Percentiles rank a stretch among this genome's conserved stretches.
phyloP scores from a whole-genome alignment of 2,329 filamentous ascomycete species.

The Harringtonia aguacate region DNA sequence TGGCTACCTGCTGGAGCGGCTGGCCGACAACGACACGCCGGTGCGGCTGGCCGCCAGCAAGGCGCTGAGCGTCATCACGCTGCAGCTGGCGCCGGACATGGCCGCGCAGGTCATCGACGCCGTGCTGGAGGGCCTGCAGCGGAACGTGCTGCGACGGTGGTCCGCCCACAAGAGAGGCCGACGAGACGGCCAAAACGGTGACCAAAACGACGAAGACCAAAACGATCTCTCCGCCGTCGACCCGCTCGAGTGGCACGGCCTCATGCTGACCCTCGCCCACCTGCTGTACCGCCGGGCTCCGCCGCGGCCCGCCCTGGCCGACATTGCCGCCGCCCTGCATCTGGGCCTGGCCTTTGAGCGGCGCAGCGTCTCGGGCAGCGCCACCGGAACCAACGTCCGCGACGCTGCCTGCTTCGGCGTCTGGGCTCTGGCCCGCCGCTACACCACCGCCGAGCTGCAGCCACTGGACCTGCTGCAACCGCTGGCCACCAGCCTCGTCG shows the following conservation, averaged over 20 bases:
- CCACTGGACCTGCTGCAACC: slow-evolving; percentile 35
- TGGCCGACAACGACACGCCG: slow-evolving; percentile 83
- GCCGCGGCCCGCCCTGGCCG: slow-evolving; percentile 55
- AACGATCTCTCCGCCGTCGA: slow-evolving; percentile 67
- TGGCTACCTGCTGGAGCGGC: slow-evolving; percentile 64
- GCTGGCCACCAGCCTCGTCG: slow-evolving; percentile 70
- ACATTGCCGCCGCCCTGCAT: slow-evolving; percentile 67
- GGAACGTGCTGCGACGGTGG: slow-evolving; percentile 39
- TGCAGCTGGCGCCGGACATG: slow-evolving; percentile 72
- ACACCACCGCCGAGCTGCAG: slow-evolving; percentile 68
- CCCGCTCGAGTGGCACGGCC: slow-evolving; percentile 80
- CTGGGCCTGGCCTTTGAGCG: slow-evolving; percentile 83
- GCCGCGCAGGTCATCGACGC: slow-evolving; percentile 80
- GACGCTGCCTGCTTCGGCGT: slow-evolving; percentile 95
- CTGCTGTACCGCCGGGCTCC: slow-evolving; percentile 77
- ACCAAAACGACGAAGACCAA: too few relatives aligned
- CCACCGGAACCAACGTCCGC: slow-evolving; percentile 78
- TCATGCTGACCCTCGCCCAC: slow-evolving; percentile 80
- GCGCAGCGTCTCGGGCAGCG: slow-evolving; percentile 71
- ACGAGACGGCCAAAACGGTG: too few relatives aligned
- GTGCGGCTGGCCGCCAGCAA: slow-evolving; percentile 89
- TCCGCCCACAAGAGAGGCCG: slow-evolving; percentile 19
- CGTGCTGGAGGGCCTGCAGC: slow-evolving; percentile 59
- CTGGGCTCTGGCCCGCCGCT: slow-evolving; percentile 83
- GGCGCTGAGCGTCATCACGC: slow-evolving; percentile 74